Base-by-base conservation (phyloP, 345 rosid genomes). In the Carallia brachiata region DNA sequence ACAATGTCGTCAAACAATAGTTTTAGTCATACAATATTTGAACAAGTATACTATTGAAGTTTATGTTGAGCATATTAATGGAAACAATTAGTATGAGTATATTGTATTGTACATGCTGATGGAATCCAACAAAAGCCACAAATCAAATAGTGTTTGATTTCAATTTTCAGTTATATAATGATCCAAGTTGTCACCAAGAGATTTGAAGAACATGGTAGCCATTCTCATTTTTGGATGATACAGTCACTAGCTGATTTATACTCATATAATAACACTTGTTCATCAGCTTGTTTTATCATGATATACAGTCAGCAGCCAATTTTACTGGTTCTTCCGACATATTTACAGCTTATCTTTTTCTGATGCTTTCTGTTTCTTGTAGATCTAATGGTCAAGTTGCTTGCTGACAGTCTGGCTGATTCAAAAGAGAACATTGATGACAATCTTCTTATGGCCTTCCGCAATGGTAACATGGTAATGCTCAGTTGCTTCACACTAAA, bases 391-490 rank as follows among this genome's bases (percentile, higher is more conserved):
- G 83, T 80, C 74, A 85, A 84, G 79, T 60, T 75, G 73, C 80
- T 94, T 52, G 81, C 80, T 27, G 89, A 85, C 63, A 74, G 73
- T 74, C 76, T 90, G 83, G 76, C 77, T 61, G 85, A 73, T 44
- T 68, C 87, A 52, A 92, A 92, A 86, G 99, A 94, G 81, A 90
- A 92, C 68, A 54, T 87, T 23, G 80, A 82, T 53, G 87, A 70
- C 36, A 85, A 80, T 73, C 78, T 84, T 77, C 70, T 83, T 27
- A 53, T 61, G 70, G 76, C 87, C 62, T 76, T 84, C 50, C 73
- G 40, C 37, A 70, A 63, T 40, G 79, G 86, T 52, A 83, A 78
- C 70, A 73, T n/a, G 88, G 96, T 90, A 83, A 77, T 59, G 40
- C 37, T 58, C 30, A 36, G 27, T 44, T 64, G 36, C 40, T 30